These are phyloP conservation scores for Cladosporium phlei DNA, from an alignment of 2,329 filamentous ascomycete genomes.

Conservation along the genomic window DNA sequence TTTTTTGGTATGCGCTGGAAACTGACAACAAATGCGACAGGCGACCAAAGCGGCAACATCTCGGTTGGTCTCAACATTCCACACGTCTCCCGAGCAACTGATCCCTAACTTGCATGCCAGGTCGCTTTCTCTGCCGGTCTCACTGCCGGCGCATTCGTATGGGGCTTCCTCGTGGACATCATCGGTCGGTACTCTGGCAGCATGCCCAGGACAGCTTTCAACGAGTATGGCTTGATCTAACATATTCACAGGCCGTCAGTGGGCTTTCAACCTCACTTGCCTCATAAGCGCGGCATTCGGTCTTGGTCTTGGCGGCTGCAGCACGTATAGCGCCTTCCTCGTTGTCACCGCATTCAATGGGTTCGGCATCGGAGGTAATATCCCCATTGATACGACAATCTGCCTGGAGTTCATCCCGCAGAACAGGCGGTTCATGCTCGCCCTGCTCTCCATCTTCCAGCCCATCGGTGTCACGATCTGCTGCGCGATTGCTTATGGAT, in stretches of 20 bases:
- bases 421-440: conserved; percentile 49
- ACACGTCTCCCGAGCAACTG: background rate
- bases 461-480: conserved; percentile 52
- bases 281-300: conserved; percentile 53
- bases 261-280: conserved; percentile 56
- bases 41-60: conserved; percentile 46
- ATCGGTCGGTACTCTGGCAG: conserved; percentile 32
- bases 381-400: conserved; percentile 54
- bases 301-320: conserved; percentile 47
- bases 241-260: conserved; percentile 41
- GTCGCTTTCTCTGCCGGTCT: conserved; percentile 51
- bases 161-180: conserved; percentile 54
- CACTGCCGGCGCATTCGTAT: conserved; percentile 52
- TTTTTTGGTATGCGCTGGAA: background rate
- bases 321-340: conserved; percentile 49
- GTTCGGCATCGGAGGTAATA: conserved; percentile 49
- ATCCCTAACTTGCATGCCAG: conserved; percentile 9
- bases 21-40: background rate
- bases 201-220: conserved; percentile 1
- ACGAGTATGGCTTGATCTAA: background rate
- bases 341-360: conserved; percentile 52
- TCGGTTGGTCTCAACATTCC: conserved; percentile 31
- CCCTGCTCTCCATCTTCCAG: conserved; percentile 52
- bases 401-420: conserved; percentile 52
- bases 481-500: conserved; percentile 49